These are phyloP conservation scores for Ascobolus immersus DNA, from an alignment of 495 filamentous ascomycete genomes.

Conservation along the genomic window DNA sequence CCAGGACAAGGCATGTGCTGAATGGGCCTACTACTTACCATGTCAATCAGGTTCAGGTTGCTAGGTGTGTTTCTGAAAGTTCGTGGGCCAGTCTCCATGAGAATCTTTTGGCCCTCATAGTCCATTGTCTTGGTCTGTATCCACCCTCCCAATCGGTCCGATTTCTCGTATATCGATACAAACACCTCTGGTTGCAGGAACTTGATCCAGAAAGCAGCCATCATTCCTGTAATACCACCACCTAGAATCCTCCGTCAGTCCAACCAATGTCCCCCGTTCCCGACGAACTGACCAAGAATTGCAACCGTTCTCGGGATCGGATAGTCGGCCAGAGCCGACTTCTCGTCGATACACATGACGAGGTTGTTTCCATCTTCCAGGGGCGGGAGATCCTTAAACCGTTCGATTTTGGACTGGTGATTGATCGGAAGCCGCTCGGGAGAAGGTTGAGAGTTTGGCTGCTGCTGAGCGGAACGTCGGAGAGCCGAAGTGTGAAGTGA, in stretches of 20 bases:
- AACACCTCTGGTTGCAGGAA: slow-evolving; percentile 26
- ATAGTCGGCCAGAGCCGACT: no score
- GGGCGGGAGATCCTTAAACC: no score
- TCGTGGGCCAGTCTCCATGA: slow-evolving; percentile 70
- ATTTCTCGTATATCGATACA: slow-evolving; percentile 59
- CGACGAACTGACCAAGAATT: background rate
- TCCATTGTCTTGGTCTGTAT: slow-evolving; percentile 36
- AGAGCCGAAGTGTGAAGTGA: no score
- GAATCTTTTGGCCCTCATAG: slow-evolving; percentile 27
- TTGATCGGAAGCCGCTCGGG: no score
- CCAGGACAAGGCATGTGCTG: background rate
- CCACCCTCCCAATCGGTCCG: slow-evolving; percentile 55
- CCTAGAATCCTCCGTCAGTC: slow-evolving; percentile 21
- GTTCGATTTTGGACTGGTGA: no score
- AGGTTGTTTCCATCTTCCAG: no score
- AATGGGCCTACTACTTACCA: slow-evolving; percentile 25
- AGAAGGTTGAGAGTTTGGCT: no score
- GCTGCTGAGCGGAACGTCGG: no score
- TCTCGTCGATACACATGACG: no score
- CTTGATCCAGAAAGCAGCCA: slow-evolving; percentile 47
- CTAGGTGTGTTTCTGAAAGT: slow-evolving; percentile 33
- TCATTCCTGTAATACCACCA: slow-evolving; percentile 74
- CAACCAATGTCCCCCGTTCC: background rate
- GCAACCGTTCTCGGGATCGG: no score
- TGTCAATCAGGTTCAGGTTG: slow-evolving; percentile 25